phyloP scores from a whole-genome alignment of 2,329 filamentous ascomycete genomes.

The Penicillium thymicola region DNA sequence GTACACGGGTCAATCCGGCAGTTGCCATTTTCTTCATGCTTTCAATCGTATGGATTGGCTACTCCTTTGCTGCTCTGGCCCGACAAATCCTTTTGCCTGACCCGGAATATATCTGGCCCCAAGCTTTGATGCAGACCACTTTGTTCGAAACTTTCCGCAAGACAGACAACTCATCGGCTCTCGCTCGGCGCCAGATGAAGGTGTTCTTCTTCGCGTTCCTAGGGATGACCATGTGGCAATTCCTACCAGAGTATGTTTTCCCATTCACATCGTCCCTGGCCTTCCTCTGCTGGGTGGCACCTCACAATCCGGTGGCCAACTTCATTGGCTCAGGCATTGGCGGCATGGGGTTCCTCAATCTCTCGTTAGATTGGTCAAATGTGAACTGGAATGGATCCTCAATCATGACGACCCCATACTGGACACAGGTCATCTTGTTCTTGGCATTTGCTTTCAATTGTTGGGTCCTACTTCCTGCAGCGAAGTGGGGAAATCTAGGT shows the following conservation, averaged over 20 bases:
- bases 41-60: conserved; percentile 57
- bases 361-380: conserved; percentile 61
- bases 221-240: conserved; percentile 59
- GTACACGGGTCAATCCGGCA: conserved; percentile 50
- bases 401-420: conserved; percentile 55
- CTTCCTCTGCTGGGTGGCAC: conserved; percentile 63
- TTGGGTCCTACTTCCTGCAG: conserved; percentile 58
- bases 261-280: conserved; percentile 59
- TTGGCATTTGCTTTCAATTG: conserved; percentile 54
- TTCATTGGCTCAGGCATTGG: conserved; percentile 61
- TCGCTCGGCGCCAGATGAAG: conserved; percentile 54
- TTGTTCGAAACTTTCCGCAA: conserved; percentile 55
- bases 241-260: conserved; percentile 60
- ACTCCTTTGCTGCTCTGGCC: conserved; percentile 57
- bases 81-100: conserved; percentile 58
- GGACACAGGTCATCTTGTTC: conserved; percentile 60
- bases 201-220: conserved; percentile 56
- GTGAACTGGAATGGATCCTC: conserved; percentile 52
- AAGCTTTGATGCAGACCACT: conserved; percentile 55
- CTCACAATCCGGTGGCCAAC: conserved; percentile 56
- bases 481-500: conserved; percentile 57
- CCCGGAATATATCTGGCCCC: conserved; percentile 54
- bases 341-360: conserved; percentile 60
- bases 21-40: conserved; percentile 61
- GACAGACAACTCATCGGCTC: conserved; percentile 48